A percentile compares a stretch with the other conserved stretches of the same genome.
Conservation (phyloP, 2,329 filamentous ascomycete species). For the Paracoccidioides lutzii region DNA sequence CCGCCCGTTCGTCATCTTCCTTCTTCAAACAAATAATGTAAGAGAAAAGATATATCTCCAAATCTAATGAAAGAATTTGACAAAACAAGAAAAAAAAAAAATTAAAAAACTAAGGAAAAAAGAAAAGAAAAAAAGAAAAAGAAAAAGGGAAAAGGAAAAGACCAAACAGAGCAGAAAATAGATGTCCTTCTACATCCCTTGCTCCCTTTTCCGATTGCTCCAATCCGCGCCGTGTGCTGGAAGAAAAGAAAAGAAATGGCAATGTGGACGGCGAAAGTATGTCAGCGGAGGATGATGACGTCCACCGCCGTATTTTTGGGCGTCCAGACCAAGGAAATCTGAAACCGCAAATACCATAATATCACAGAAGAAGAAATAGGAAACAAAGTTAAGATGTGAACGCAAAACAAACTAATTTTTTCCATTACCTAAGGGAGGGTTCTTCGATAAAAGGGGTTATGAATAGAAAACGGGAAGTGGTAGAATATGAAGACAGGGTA, state of each 20-base stretch:
- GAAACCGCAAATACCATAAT: background rate
- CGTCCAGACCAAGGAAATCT: background rate
- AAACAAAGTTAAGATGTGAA: background rate
- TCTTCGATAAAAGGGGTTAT: conserved; percentile 8
- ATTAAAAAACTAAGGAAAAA: background rate
- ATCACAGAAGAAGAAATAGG: background rate
- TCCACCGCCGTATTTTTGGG: background rate
- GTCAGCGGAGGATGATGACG: background rate
- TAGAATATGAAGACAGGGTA: conserved; percentile 11
- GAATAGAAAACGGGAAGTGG: conserved; percentile 6
- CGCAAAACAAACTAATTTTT: background rate
- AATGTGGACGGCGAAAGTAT: background rate
- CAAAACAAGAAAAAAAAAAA: background rate
- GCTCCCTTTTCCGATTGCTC: too few species aligned
- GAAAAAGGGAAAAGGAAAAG: background rate
- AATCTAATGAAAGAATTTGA: background rate
- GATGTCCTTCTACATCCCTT: too few species aligned
- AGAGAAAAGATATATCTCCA: conserved; percentile 11
- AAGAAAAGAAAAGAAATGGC: background rate
- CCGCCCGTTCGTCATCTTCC: background rate
- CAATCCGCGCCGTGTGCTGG: too few species aligned
- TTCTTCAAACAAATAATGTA: conserved; percentile 5
- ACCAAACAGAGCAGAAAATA: too few species aligned
- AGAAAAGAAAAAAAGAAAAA: background rate
- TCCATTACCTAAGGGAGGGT: background rate